Evolutionary conservation across 345 rosid species (phyloP).

Genomic region (Boechera retrofracta): DNA sequence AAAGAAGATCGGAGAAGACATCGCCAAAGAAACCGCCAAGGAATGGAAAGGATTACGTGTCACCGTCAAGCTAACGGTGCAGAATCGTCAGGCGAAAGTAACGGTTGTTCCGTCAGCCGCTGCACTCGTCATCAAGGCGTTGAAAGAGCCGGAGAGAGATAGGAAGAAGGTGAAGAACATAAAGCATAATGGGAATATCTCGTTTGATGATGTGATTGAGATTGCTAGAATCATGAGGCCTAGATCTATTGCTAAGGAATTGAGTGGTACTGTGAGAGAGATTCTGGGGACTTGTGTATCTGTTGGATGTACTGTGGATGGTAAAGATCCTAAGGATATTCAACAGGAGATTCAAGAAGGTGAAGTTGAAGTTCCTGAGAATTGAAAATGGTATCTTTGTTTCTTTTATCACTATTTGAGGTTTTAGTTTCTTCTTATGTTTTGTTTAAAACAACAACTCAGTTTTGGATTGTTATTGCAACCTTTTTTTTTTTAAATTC

Average conservation of each 20-base stretch:
- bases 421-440: slow-evolving; percentile 35
- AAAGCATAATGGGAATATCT: slow-evolving; percentile 66
- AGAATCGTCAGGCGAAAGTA: slow-evolving; percentile 85
- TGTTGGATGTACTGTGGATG: slow-evolving; percentile 79
- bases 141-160: slow-evolving; percentile 84
- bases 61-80: slow-evolving; percentile 80
- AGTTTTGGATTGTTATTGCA: slow-evolving; percentile 50
- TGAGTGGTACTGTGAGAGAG: slow-evolving; percentile 72
- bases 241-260: slow-evolving; percentile 72
- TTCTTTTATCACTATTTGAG: slow-evolving; percentile 27
- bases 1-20: slow-evolving; percentile 80
- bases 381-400: slow-evolving; percentile 36
- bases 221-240: slow-evolving; percentile 73
- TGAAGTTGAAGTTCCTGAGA: slow-evolving; percentile 62
- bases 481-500: background rate
- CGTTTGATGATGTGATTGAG: slow-evolving; percentile 75
- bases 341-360: slow-evolving; percentile 73
- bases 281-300: slow-evolving; percentile 78
- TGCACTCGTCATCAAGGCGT: slow-evolving; percentile 75
- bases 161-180: slow-evolving; percentile 79
- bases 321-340: slow-evolving; percentile 68
- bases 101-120: slow-evolving; percentile 83
- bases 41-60: slow-evolving; percentile 77
- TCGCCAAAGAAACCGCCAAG: slow-evolving; percentile 66
- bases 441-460: slow-evolving; percentile 10